These are phyloP conservation scores for Cymbopogon flexuosus DNA, from an alignment of 202 grass and related monocot species.

Conservation along the genomic window DNA sequence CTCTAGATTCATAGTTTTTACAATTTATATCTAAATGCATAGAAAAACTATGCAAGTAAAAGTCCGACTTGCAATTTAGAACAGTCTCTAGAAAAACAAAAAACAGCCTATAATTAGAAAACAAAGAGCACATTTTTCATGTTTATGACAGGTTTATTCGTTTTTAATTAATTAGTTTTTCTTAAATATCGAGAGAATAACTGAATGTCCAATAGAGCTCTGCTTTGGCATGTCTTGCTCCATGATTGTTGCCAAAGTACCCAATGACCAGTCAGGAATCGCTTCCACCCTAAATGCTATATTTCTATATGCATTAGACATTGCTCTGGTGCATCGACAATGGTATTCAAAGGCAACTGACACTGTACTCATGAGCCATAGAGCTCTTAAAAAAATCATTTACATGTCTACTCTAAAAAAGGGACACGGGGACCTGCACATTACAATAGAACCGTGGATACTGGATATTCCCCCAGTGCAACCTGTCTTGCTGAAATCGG, in stretches of 20 bases:
- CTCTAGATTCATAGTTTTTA: neutral
- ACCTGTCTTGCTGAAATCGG: neutral
- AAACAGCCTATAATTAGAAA: neutral
- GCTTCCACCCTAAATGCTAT: neutral
- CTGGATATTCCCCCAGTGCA: neutral
- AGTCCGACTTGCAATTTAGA: neutral
- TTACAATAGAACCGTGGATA: neutral
- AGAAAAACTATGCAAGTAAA: neutral
- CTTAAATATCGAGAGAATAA: neutral
- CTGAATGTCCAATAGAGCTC: neutral
- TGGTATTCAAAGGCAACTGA: neutral
- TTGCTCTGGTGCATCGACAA: neutral
- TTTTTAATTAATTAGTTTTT: neutral
- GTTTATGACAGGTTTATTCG: neutral
- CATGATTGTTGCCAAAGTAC: neutral
- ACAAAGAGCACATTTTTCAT: neutral
- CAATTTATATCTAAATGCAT: neutral
- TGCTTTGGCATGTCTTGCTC: neutral
- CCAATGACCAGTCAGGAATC: neutral
- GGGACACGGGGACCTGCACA: neutral
- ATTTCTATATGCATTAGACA: neutral
- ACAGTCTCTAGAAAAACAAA: neutral
- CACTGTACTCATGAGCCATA: neutral
- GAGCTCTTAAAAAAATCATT: conserved; percentile 13
- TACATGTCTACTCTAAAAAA: neutral